These are phyloP conservation scores for Keqinozyma sinolaborantium DNA, from an alignment of 1,139 yeast genomes.

Conservation along the genomic window DNA sequence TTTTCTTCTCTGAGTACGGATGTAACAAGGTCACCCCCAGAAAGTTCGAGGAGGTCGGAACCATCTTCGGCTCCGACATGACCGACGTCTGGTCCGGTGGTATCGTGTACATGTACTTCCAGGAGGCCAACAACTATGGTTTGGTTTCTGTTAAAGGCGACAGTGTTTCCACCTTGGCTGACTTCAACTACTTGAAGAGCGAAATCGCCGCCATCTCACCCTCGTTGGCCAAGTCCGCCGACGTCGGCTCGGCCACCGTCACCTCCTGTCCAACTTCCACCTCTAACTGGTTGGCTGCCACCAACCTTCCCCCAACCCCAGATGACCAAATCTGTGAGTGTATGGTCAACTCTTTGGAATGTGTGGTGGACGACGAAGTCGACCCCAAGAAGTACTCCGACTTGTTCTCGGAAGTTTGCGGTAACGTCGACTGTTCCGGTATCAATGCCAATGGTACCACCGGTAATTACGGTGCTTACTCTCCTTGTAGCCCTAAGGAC, in stretches of 20 bases:
- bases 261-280: conserved; percentile 37
- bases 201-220: conserved; percentile 48
- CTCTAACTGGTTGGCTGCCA: conserved; percentile 36
- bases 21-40: conserved; percentile 65
- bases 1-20: conserved; percentile 85
- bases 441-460: conserved; percentile 33
- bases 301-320: conserved; percentile 44
- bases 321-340: conserved; percentile 37
- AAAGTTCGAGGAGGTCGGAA: conserved; percentile 61
- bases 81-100: conserved; percentile 87
- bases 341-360: conserved; percentile 27
- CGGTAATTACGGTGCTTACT: conserved; percentile 40
- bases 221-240: conserved; percentile 27
- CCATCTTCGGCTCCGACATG: conserved; percentile 39
- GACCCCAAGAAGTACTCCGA: conserved; percentile 29
- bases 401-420: conserved; percentile 32
- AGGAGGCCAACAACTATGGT: conserved; percentile 79
- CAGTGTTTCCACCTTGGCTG: conserved; percentile 34
- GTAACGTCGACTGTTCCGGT: conserved; percentile 32
- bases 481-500: conserved; percentile 36
- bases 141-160: conserved; percentile 54
- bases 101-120: conserved; percentile 83
- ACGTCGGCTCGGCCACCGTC: conserved; percentile 20
- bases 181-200: conserved; percentile 52
- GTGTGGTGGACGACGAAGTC: conserved; percentile 34